These are phyloP conservation scores for Leucogyrophana mollusca DNA, from an alignment of 768 basidiomycete genomes.

Conservation along the genomic window DNA sequence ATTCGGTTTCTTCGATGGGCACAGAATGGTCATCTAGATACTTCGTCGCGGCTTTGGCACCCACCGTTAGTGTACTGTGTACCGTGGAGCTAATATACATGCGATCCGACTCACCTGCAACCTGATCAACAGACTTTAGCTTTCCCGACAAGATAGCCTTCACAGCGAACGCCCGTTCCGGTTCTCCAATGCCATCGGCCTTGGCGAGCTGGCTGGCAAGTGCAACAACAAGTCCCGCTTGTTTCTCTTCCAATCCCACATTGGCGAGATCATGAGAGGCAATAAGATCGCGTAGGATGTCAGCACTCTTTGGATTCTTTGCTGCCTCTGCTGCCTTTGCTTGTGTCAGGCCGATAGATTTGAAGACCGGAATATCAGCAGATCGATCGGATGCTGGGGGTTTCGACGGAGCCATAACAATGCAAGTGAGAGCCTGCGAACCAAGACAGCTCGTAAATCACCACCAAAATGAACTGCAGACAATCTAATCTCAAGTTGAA, in stretches of 20 bases:
- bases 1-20: conserved; percentile 67
- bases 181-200: conserved; percentile 42
- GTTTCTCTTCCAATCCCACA: conserved; percentile 70
- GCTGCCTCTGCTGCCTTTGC: conserved; percentile 81
- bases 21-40: conserved; percentile 60
- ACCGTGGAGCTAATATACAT: neutral
- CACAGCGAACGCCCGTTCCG: conserved; percentile 62
- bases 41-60: conserved; percentile 66
- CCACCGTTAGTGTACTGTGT: conserved; percentile 9
- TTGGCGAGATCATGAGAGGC: conserved; percentile 47
- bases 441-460: neutral
- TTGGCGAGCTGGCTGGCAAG: conserved; percentile 66
- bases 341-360: conserved; percentile 72
- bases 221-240: conserved; percentile 65
- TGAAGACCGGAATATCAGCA: conserved; percentile 48
- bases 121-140: conserved; percentile 82
- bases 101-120: conserved; percentile 59
- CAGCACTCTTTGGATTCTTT: conserved; percentile 76
- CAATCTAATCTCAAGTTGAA: neutral
- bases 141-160: conserved; percentile 68
- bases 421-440: conserved; percentile 1
- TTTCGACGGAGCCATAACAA: neutral
- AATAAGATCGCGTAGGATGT: conserved; percentile 68
- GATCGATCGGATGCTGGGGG: conserved; percentile 10
- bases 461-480: neutral